Percentiles rank a stretch among this genome's conserved stretches.
Conservation (phyloP, 108 stramenopile genomes). For the Nannochloropsis oceanica region DNA sequence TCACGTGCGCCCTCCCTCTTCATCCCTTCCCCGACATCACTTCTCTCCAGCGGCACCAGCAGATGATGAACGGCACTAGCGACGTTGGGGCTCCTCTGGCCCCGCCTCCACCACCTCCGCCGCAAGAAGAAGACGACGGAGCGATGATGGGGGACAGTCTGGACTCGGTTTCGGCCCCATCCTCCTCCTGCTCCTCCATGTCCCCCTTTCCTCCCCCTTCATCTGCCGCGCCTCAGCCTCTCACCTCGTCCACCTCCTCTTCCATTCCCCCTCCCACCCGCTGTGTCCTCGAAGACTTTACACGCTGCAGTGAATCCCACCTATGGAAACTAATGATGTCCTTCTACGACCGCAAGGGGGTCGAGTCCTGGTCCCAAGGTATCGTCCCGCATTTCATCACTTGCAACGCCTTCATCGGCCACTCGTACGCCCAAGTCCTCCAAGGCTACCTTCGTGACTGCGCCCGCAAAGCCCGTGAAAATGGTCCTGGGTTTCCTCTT, state of each 20-base stretch:
- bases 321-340: slow-evolving; percentile 56
- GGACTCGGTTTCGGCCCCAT: no score
- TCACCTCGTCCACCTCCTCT: background rate
- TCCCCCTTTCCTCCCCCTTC: background rate
- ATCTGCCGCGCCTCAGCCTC: background rate
- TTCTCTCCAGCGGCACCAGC: no score
- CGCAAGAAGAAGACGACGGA: no score
- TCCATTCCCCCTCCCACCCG: background rate
- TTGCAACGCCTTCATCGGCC: slow-evolving; percentile 52
- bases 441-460: slow-evolving; percentile 43
- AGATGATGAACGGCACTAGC: no score
- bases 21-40: no score
- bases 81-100: no score
- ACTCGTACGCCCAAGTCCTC: slow-evolving; percentile 42
- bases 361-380: slow-evolving; percentile 46
- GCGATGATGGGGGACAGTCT: no score
- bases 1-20: no score
- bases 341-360: slow-evolving; percentile 51
- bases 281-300: slow-evolving; percentile 44
- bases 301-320: slow-evolving; percentile 34
- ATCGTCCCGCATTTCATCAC: slow-evolving; percentile 59
- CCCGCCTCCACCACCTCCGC: no score
- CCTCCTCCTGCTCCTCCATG: background rate
- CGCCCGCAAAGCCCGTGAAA: background rate
- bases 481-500: slow-evolving; percentile 1